These are phyloP conservation scores for Diaporthe ampelina DNA, from an alignment of 2,329 filamentous ascomycete species.

Conservation along the genomic window DNA sequence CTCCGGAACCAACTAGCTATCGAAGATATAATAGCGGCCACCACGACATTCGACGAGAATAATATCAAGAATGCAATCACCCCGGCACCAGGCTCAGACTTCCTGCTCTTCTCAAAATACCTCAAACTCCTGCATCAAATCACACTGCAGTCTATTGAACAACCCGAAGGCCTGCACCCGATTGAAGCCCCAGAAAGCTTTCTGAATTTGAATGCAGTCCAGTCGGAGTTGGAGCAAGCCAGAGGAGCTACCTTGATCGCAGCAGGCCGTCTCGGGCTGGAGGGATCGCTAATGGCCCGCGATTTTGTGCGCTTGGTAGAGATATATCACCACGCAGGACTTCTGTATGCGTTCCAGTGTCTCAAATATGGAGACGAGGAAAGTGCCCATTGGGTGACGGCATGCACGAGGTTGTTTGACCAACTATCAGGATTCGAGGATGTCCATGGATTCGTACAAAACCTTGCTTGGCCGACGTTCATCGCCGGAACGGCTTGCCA, in stretches of 20 bases:
- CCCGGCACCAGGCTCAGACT: not conserved
- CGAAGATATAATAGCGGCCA: constrained; percentile 3
- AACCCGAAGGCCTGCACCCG: not conserved
- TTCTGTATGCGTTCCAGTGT: not conserved
- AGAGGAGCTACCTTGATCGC: constrained; percentile 18
- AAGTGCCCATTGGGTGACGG: not conserved
- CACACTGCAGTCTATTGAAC: not conserved
- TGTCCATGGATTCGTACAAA: not conserved
- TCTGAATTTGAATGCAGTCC: not conserved
- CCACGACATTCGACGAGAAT: not conserved
- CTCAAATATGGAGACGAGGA: not conserved
- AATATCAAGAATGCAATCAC: constrained; percentile 11
- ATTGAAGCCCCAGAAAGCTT: not conserved
- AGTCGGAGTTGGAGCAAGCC: not conserved
- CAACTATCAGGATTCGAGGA: not conserved
- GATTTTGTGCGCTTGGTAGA: constrained; percentile 9
- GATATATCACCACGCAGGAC: constrained; percentile 6
- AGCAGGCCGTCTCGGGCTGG: constrained; percentile 4
- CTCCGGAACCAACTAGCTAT: constrained; percentile 4
- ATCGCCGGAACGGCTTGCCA: constrained; percentile 4
- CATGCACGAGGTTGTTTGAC: not conserved
- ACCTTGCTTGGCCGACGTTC: constrained; percentile 14
- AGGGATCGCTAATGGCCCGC: not conserved
- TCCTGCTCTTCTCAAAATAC: constrained; percentile 11
- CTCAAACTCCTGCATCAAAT: constrained; percentile 4